A percentile compares a stretch with the other conserved stretches of the same genome.
phyloP scores from a whole-genome alignment of 345 rosid species.

The Brassica cretica region DNA sequence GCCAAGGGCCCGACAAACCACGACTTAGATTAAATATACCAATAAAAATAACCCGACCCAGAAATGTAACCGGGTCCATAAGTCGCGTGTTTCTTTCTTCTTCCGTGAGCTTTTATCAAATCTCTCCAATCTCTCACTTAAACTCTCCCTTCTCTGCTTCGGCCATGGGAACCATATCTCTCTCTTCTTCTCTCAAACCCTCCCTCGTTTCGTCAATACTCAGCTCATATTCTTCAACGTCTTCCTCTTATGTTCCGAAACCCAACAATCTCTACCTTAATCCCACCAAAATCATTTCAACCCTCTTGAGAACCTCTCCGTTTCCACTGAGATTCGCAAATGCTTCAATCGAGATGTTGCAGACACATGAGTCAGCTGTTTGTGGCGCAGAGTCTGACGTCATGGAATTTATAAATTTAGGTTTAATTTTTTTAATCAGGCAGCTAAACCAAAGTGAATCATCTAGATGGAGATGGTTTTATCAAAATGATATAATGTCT shows the following conservation, averaged over 20 bases:
- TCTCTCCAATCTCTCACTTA: constrained; percentile 24
- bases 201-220: constrained; percentile 36
- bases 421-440: no score
- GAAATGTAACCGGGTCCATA: constrained; percentile 17
- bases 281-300: constrained; percentile 32
- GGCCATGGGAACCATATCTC: constrained; percentile 54
- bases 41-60: constrained; percentile 22
- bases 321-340: constrained; percentile 35
- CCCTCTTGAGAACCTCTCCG: constrained; percentile 38
- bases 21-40: background rate
- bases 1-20: background rate
- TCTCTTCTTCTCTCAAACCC: constrained; percentile 46
- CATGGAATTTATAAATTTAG: constrained; percentile 44
- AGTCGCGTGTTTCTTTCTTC: background rate
- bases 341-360: constrained; percentile 43
- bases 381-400: constrained; percentile 78
- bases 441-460: no score
- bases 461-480: no score
- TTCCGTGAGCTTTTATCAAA: constrained; percentile 11
- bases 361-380: constrained; percentile 64
- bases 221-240: constrained; percentile 33
- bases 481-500: no score
- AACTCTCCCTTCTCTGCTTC: constrained; percentile 13
- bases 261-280: constrained; percentile 35
- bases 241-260: constrained; percentile 19